Evolutionary conservation across 108 stramenopile species (phyloP).

Genomic region (Halocafeteria seosinensis): DNA sequence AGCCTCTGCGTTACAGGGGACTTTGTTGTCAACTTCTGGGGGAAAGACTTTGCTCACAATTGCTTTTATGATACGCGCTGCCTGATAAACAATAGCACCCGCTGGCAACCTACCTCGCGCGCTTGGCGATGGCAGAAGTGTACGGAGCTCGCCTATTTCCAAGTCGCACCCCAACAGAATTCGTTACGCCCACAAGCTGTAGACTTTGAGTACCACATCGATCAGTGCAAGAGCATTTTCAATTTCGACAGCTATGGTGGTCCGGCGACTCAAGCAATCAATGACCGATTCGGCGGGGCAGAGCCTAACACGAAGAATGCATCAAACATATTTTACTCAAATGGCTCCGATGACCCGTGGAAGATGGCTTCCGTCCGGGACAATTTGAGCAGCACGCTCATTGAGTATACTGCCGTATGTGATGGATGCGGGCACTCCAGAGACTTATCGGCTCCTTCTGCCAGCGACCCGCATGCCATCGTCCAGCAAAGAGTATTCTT

Average conservation of each 20-base stretch:
- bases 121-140: constrained; percentile 23
- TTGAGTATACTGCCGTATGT: neutral
- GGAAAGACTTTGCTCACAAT: constrained; percentile 1
- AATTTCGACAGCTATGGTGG: neutral
- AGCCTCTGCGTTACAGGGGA: no score
- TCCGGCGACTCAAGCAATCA: constrained; percentile 4
- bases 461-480: neutral
- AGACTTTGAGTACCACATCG: constrained; percentile 10
- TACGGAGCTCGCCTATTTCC: constrained; percentile 12
- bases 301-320: constrained; percentile 1
- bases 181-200: constrained; percentile 5
- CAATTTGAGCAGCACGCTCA: neutral
- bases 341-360: constrained; percentile 19
- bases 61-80: constrained; percentile 17
- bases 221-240: constrained; percentile 17
- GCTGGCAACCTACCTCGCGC: constrained; percentile 10
- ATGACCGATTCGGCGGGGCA: constrained; percentile 6
- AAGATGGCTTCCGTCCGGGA: neutral
- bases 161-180: constrained; percentile 5
- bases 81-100: neutral
- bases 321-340: constrained; percentile 1
- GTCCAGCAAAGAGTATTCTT: no score
- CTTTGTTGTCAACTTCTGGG: constrained; percentile 6
- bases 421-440: constrained; percentile 13
- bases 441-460: constrained; percentile 1